Conservation (phyloP, 371 early-diverging fungal species). For the Rhizomucor pusillus region DNA sequence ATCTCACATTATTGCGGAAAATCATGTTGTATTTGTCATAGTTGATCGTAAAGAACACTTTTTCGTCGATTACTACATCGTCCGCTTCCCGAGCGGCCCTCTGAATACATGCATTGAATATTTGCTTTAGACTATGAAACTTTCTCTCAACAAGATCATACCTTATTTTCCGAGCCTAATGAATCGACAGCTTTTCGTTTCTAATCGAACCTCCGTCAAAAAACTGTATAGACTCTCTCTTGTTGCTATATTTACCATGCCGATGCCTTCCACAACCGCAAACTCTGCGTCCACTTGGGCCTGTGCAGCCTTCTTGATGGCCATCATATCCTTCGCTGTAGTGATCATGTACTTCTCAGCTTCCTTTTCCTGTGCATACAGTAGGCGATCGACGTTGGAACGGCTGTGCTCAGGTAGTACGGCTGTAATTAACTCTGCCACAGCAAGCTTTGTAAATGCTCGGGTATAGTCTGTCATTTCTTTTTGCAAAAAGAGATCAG, state of each 20-base stretch:
- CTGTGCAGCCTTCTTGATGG: constrained; percentile 47
- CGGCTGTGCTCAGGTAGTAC: constrained; percentile 64
- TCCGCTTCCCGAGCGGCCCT: constrained; percentile 18
- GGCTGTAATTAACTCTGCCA: constrained; percentile 58
- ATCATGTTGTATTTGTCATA: constrained; percentile 75
- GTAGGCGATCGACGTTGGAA: constrained; percentile 57
- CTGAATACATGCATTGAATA: constrained; percentile 11
- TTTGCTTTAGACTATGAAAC: constrained; percentile 21
- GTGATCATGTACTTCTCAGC: constrained; percentile 56
- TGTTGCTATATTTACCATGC: constrained; percentile 42
- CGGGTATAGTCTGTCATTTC: constrained; percentile 33
- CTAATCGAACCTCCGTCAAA: constrained; percentile 12
- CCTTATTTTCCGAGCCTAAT: constrained; percentile 25
- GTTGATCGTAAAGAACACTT: constrained; percentile 68
- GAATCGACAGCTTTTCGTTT: constrained; percentile 53
- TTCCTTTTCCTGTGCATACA: constrained; percentile 65
- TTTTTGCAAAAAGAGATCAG: constrained; percentile 10
- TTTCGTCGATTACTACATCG: constrained; percentile 49
- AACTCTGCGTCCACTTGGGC: constrained; percentile 58
- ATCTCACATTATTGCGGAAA: constrained; percentile 67
- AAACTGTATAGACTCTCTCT: too few relatives aligned
- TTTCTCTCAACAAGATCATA: constrained; percentile 5
- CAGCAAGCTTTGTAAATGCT: constrained; percentile 57
- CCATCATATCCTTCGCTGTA: constrained; percentile 65
- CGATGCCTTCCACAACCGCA: constrained; percentile 46